Conservation (phyloP, 306 rosid genomes). For the Geum urbanum region DNA sequence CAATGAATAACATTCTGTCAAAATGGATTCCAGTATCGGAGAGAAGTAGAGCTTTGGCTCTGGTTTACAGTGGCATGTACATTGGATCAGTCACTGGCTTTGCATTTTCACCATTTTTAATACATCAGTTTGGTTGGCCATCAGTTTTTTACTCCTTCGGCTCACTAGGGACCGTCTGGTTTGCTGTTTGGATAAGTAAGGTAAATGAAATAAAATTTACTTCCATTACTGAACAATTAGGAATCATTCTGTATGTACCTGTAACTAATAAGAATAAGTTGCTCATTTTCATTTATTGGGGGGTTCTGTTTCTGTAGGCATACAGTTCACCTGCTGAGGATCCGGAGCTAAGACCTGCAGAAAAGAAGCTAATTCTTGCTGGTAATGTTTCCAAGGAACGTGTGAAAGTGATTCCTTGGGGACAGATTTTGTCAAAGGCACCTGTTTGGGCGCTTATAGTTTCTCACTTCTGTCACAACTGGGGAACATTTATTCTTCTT, state of each 20-base stretch:
- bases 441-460: constrained; percentile 97
- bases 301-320: constrained; percentile 50
- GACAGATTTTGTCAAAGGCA: constrained; percentile 75
- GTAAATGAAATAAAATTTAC: constrained; percentile 40
- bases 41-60: constrained; percentile 87
- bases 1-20: constrained; percentile 94
- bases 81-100: constrained; percentile 97
- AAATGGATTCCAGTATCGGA: constrained; percentile 98
- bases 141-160: constrained; percentile 97
- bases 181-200: constrained; percentile 71
- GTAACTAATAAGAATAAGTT: neutral
- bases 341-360: constrained; percentile 75
- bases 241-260: neutral
- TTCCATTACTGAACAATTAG: neutral
- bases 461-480: constrained; percentile 95
- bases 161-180: constrained; percentile 91
- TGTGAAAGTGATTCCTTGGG: constrained; percentile 86
- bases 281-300: constrained; percentile 9
- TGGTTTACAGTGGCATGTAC: constrained; percentile 99
- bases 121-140: constrained; percentile 96
- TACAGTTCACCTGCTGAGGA: constrained; percentile 93
- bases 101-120: constrained; percentile 87
- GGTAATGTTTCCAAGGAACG: constrained; percentile 67
- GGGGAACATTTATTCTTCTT: constrained; percentile 99
- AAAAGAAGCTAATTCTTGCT: constrained; percentile 66